phyloP scores from a whole-genome alignment of 176 grass and related monocot species.

The Tillandsia leiboldiana region DNA sequence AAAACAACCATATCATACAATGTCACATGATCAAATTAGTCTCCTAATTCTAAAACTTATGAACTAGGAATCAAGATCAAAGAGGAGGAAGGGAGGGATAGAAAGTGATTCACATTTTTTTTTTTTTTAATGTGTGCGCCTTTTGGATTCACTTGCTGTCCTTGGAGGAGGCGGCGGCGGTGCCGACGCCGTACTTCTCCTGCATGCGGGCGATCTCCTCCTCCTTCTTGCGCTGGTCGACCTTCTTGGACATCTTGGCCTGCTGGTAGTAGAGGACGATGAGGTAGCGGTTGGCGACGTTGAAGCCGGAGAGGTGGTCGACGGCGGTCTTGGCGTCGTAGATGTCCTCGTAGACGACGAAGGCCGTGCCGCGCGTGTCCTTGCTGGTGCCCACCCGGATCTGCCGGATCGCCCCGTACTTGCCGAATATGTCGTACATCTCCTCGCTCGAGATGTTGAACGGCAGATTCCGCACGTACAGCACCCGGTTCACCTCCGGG shows the following conservation, averaged over 20 bases:
- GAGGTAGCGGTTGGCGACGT: conserved; percentile 97
- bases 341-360: conserved; percentile 99
- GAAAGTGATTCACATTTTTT: too few relatives aligned
- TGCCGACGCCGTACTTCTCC: conserved; percentile 73
- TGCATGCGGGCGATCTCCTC: conserved; percentile 78
- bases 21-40: too few relatives aligned
- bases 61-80: too few relatives aligned
- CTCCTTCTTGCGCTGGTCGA: conserved; percentile 91
- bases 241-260: conserved; percentile 89
- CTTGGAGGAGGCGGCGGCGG: background rate
- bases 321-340: conserved; percentile 99
- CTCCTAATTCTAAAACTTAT: too few relatives aligned
- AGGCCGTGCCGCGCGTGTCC: conserved; percentile 90
- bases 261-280: conserved; percentile 99
- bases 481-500: conserved; percentile 88
- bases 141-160: too few relatives aligned
- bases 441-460: conserved; percentile 99
- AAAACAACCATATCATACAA: too few relatives aligned
- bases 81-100: too few relatives aligned
- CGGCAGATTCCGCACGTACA: conserved; percentile 96
- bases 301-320: conserved; percentile 99
- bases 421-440: conserved; percentile 99
- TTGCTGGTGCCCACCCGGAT: conserved; percentile 88
- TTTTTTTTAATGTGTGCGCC: too few relatives aligned
- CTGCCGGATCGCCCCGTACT: conserved; percentile 97